Conservation (phyloP, 305 asterid species). For the Fraxinus sp. region DNA sequence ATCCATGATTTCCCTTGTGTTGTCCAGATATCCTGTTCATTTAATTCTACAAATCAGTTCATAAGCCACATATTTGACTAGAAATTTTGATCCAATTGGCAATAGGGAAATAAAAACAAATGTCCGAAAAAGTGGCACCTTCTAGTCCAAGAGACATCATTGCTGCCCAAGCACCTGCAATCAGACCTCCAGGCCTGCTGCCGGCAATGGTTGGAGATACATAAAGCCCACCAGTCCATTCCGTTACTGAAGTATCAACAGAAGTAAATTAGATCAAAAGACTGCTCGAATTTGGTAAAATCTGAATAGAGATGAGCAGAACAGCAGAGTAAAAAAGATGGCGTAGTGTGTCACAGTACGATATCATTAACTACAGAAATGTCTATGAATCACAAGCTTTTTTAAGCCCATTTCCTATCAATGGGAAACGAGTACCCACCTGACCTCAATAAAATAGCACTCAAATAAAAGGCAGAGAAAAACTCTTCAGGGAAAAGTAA, state of each 20-base stretch:
- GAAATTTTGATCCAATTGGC: neutral
- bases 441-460: neutral
- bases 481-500: slow-evolving; percentile 24
- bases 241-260: slow-evolving; percentile 63
- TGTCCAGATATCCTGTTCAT: slow-evolving; percentile 74
- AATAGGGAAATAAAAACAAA: slow-evolving; percentile 16
- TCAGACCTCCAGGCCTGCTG: slow-evolving; percentile 92
- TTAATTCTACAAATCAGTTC: slow-evolving; percentile 15
- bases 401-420: slow-evolving; percentile 5
- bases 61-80: slow-evolving; percentile 24
- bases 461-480: slow-evolving; percentile 3
- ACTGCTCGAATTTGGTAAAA: neutral
- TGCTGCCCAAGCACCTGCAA: slow-evolving; percentile 99
- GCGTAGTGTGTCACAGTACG: neutral
- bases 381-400: neutral
- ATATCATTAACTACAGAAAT: neutral
- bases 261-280: slow-evolving; percentile 3
- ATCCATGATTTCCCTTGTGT: slow-evolving; percentile 87
- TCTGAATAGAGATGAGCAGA: neutral
- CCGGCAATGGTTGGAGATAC: slow-evolving; percentile 96
- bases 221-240: slow-evolving; percentile 98
- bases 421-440: neutral
- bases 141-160: slow-evolving; percentile 91
- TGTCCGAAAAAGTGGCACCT: slow-evolving; percentile 41
- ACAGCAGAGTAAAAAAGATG: neutral